These are phyloP conservation scores for Coemansia sp. DNA, from an alignment of 192 early-diverging fungal genomes.

Conservation along the genomic window DNA sequence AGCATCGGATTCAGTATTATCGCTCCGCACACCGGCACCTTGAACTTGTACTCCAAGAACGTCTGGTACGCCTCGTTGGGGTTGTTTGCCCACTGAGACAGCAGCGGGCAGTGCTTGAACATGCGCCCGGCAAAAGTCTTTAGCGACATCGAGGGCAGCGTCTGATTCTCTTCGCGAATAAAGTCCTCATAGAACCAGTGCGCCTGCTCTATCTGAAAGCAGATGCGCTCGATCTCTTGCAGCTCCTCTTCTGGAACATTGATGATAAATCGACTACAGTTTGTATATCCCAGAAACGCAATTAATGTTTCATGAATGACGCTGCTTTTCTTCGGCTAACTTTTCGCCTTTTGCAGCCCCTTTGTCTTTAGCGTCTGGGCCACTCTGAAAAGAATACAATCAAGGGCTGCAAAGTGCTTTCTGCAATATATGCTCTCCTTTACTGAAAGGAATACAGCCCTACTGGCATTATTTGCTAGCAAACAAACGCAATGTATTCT, in stretches of 20 bases:
- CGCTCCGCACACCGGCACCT: constrained; percentile 96
- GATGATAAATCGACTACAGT: constrained; percentile 88
- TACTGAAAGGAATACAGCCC: not conserved
- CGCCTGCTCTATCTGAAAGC: constrained; percentile 98
- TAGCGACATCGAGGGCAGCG: constrained; percentile 79
- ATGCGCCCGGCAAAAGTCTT: constrained; percentile 81
- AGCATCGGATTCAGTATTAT: constrained; percentile 83
- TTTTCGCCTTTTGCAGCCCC: not conserved
- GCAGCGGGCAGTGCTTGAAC: constrained; percentile 87
- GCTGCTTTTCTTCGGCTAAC: not conserved
- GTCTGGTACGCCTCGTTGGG: constrained; percentile 86
- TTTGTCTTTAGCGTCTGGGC: not conserved
- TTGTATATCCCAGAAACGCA: not conserved
- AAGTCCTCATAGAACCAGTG: constrained; percentile 99
- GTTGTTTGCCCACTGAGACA: constrained; percentile 84
- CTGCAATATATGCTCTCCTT: not conserved
- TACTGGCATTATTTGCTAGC: not conserved
- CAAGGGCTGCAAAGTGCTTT: not conserved
- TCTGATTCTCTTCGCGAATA: constrained; percentile 80
- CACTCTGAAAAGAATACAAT: not conserved
- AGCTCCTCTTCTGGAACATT: constrained; percentile 97
- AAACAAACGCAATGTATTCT: not conserved
- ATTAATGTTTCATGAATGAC: constrained; percentile 3
- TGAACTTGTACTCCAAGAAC: constrained; percentile 94
- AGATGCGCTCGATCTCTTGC: constrained; percentile 89